phyloP scores from a whole-genome alignment of 192 early-diverging fungal species.

The Funneliformis geosporum region DNA sequence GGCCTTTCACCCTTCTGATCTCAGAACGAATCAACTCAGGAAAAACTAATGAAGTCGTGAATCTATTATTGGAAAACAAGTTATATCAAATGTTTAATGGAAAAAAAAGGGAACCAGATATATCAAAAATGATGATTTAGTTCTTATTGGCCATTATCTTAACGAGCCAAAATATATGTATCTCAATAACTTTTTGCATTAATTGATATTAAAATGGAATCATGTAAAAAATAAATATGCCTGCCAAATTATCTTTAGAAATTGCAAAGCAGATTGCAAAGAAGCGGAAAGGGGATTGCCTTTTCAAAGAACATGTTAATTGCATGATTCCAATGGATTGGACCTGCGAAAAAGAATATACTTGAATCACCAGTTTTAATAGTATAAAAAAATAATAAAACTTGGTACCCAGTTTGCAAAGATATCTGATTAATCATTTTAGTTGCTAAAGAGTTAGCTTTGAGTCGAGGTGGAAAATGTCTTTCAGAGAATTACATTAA shows the following conservation, averaged over 20 bases:
- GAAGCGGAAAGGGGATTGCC: neutral
- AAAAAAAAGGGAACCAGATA: no score
- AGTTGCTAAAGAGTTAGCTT: conserved; percentile 22
- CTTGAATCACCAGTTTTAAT: neutral
- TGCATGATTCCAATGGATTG: conserved; percentile 5
- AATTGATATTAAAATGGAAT: conserved; percentile 18
- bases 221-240: conserved; percentile 10
- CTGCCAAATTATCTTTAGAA: conserved; percentile 9
- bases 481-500: conserved; percentile 21
- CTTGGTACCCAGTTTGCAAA: neutral
- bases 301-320: conserved; percentile 5
- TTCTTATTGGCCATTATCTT: no score
- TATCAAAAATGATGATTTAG: no score
- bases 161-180: neutral
- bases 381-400: conserved; percentile 25
- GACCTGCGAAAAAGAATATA: conserved; percentile 10
- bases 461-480: conserved; percentile 11
- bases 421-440: conserved; percentile 16
- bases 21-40: no score
- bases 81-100: no score
- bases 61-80: no score
- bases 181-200: neutral
- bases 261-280: conserved; percentile 13
- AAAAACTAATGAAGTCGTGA: no score
- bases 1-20: no score